Base-by-base conservation (phyloP, 495 filamentous ascomycete species). In the Aspergillus heteromorphus region DNA sequence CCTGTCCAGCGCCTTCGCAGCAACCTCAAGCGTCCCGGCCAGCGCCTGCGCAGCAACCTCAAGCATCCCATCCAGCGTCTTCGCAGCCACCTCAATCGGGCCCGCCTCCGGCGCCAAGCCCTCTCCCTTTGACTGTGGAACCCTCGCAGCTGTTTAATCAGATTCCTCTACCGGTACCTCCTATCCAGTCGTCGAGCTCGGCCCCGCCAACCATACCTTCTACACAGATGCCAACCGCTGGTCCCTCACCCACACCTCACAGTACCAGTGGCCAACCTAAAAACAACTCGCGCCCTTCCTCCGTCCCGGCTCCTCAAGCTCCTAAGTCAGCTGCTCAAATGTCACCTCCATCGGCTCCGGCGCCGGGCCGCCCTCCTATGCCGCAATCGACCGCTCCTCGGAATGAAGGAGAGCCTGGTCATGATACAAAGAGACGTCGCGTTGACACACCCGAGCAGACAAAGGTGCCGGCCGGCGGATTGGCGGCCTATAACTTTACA, bases 401-500 rank as follows among this genome's bases (percentile, higher is more conserved):
- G 21, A 16, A 16, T 29, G 21, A n/a, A 14, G 13, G 34, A 40
- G 16, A 43, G 27, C 13, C 40, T 1, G 45, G 16, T 21, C 45
- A 13, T 17, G 38, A 40, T 17, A 34, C 45, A 6, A 49, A 55
- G 17, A 31, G 36, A 21, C 45, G 53, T 23, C 45, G 53, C 25
- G 7, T 55, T 6, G 30, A 27, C 13, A 42, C 38, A 19, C 17
- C 23, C 4, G 23, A 29, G n/a, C 23, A 27, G 23, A 13, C 34
- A n/a, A 38, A 14, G 34, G 34, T 38, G 8, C 43, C 43, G 21
- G 11, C 21, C 6, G 43, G 43, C 16, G 43, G 43, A 6, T 5
- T 47, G 10, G 31, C 52, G 6, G 27, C 49, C 0, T 63, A 55
- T 45, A 56, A 49, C 6, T 63, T 43, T 29, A 13, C 34, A 16